These are phyloP conservation scores for Agrostemma githago DNA, from an alignment of 148 eudicot species.

Conservation along the genomic window DNA sequence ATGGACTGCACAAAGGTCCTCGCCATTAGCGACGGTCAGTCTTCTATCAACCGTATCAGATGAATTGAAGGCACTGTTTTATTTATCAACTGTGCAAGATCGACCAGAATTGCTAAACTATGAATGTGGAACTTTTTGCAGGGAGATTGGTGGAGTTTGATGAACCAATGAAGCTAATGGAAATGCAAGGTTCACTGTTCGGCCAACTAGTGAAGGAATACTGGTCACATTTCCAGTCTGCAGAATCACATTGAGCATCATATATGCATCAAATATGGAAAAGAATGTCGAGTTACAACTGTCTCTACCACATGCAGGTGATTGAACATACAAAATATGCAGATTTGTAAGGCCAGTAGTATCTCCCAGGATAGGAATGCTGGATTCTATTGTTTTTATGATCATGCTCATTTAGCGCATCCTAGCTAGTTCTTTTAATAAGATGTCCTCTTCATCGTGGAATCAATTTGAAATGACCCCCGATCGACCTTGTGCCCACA, in stretches of 20 bases:
- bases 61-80: background rate
- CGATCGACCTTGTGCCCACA: no score
- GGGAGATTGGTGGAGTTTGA: constrained; percentile 81
- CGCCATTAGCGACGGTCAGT: constrained; percentile 15
- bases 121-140: constrained; percentile 20
- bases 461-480: no score
- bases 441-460: no score
- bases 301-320: no score
- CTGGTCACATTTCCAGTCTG: constrained; percentile 75
- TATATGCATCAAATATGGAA: background rate
- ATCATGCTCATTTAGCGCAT: no score
- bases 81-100: no score
- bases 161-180: constrained; percentile 72
- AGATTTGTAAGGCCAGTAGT: background rate
- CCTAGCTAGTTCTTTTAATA: no score
- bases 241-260: constrained; percentile 38
- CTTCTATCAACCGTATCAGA: background rate
- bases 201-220: constrained; percentile 83
- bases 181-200: constrained; percentile 63
- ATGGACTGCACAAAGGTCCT: constrained; percentile 23
- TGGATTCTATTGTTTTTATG: no score
- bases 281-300: background rate
- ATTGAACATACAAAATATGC: background rate
- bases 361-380: background rate
- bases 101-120: constrained; percentile 3